Conservation (phyloP, 164 flowering plant species). For the Platanus orientalis region DNA sequence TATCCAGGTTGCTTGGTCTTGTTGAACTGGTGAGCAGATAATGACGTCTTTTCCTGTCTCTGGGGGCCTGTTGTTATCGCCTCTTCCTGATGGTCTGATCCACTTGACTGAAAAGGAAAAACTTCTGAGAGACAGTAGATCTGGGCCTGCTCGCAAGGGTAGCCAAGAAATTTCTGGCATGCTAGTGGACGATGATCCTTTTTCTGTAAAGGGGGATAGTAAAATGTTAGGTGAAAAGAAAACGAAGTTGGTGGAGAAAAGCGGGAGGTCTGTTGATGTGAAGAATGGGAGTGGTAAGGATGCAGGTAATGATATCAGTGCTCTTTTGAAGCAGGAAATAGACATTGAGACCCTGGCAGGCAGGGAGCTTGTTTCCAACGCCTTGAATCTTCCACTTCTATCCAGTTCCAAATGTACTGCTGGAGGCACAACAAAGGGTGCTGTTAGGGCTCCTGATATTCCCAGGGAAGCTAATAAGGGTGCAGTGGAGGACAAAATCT, state of each 20-base stretch:
- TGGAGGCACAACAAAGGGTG: constrained; percentile 19
- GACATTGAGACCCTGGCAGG: constrained; percentile 26
- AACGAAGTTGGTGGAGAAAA: constrained; percentile 22
- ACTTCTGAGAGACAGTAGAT: constrained; percentile 10
- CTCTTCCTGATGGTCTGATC: constrained; percentile 54
- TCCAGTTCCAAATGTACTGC: constrained; percentile 7
- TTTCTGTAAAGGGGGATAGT: constrained; percentile 13
- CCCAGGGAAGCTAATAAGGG: constrained; percentile 16
- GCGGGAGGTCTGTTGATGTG: constrained; percentile 16
- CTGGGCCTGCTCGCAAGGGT: constrained; percentile 14
- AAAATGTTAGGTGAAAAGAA: constrained; percentile 29
- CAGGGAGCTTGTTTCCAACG: constrained; percentile 22
- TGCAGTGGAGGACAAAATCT: constrained; percentile 14
- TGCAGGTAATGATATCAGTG: constrained; percentile 10
- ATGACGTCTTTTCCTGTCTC: constrained; percentile 58
- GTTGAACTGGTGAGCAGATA: constrained; percentile 39
- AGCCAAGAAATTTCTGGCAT: constrained; percentile 7
- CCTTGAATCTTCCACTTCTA: constrained; percentile 13
- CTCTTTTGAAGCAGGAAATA: constrained; percentile 25
- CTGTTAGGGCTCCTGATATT: constrained; percentile 15
- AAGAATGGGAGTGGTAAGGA: constrained; percentile 17
- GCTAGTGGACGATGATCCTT: constrained; percentile 17
- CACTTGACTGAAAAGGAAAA: constrained; percentile 31
- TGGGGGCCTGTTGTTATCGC: constrained; percentile 48
- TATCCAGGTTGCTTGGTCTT: constrained; percentile 2